Evolutionary conservation across 768 basidiomycete species (phyloP), one percentile per base, ranked within the genome.

Genomic region (Hydnum rufescens): DNA sequence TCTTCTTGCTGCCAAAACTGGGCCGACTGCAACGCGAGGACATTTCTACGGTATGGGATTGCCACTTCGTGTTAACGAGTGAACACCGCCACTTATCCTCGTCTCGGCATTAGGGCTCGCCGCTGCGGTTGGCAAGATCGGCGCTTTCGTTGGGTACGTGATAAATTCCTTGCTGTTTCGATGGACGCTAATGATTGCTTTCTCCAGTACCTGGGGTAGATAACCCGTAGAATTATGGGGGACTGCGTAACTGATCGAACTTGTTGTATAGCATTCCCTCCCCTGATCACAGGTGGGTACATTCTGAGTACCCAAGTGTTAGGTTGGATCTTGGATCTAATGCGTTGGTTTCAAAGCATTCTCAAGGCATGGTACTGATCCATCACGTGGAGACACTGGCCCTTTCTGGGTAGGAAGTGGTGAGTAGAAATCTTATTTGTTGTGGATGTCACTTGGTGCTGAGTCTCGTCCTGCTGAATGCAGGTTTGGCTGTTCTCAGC

Each of bases 351-450:
- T 48, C n/a, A 57, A 55, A 76, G 81, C 72, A 22, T 85, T 85
- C 55, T 47, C 44, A 28, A 16, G 26, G 13, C 78, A 78, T 55
- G 79, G 78, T 3, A 5, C 70, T 1, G 57, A 50, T 8, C 65
- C 73, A 25, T 62, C 65, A 32, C 71, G 67, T 55, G 82, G 79
- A 49, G 79, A 82, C 61, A 88, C 87, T 0, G 85, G 86, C 19
- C 85, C 85, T 13, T 88, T 88, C 74, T 87, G 80, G 82, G 63
- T 88, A 56, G 86, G 72, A n/a, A 83, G 82, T 58, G 81, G 78
- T 70, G 58, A 22, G 67, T 60, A 6, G 23, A 32, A 19, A 19
- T 44, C 34, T 8, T 3, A 8, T 13, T 30, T 51, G 18, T 48
- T 4, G 26, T 46, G 13, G 4, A 1, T 3, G 4, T 26, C 51